A percentile compares a stretch with the other conserved stretches of the same genome.
Conservation (phyloP, 1,139 yeast species). For the Suhomyces terraborum region DNA sequence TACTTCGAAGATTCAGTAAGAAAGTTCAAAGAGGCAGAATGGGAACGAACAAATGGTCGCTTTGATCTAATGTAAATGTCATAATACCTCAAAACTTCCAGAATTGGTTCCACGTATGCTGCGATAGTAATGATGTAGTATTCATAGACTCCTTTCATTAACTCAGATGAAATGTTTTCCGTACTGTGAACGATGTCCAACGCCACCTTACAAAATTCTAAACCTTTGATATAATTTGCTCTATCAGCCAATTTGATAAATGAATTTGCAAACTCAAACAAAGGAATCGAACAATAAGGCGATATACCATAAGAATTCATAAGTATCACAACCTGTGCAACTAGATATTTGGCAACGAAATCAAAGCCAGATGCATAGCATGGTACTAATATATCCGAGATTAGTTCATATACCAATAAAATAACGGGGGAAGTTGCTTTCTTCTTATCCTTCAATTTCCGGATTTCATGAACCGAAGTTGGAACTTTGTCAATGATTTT, state of each 20-base stretch:
- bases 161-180: constrained; percentile 37
- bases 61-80: constrained; percentile 28
- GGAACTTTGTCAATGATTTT: constrained; percentile 39
- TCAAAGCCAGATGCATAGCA: constrained; percentile 31
- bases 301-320: constrained; percentile 30
- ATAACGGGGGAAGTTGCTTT: constrained; percentile 31
- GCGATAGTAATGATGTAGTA: constrained; percentile 48
- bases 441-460: constrained; percentile 31
- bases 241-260: constrained; percentile 42
- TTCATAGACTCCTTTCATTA: constrained; percentile 46
- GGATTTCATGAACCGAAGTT: constrained; percentile 44
- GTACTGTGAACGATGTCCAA: constrained; percentile 40
- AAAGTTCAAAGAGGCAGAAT: constrained; percentile 16
- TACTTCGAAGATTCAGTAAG: constrained; percentile 22
- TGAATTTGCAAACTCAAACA: constrained; percentile 36
- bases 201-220: constrained; percentile 38
- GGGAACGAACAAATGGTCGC: constrained; percentile 19
- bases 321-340: constrained; percentile 27
- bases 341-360: constrained; percentile 27
- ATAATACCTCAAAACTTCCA: constrained; percentile 37
- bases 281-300: constrained; percentile 30
- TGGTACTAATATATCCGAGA: constrained; percentile 43
- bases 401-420: constrained; percentile 43
- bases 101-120: constrained; percentile 44
- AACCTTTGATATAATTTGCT: constrained; percentile 28